Conservation (phyloP, 306 rosid species). For the Quercus aquifolioides region DNA sequence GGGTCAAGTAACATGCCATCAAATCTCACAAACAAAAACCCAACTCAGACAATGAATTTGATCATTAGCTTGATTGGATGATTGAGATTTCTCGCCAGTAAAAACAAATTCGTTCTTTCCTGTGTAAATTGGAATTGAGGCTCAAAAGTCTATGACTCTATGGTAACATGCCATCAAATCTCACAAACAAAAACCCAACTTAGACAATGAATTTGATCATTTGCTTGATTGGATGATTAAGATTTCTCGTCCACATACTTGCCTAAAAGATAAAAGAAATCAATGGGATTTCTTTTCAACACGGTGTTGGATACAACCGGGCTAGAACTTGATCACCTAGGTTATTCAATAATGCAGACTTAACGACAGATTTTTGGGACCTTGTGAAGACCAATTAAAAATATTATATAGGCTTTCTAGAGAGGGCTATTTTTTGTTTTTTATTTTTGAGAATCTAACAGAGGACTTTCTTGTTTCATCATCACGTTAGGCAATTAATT, state of each 20-base stretch:
- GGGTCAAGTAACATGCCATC: neutral
- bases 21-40: neutral
- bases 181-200: neutral
- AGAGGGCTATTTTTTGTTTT: no score
- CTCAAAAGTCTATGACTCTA: neutral
- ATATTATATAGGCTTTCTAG: no score
- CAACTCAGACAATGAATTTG: neutral
- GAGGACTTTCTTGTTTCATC: no score
- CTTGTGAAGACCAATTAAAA: neutral
- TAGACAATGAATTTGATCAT: neutral
- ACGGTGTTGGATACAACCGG: neutral
- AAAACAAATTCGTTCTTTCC: no score
- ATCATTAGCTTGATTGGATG: neutral
- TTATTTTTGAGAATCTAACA: no score
- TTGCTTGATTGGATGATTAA: neutral
- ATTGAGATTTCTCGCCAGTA: neutral
- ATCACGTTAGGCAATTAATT: no score
- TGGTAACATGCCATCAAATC: neutral
- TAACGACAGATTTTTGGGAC: neutral
- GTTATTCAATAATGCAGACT: neutral
- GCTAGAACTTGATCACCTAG: constrained; percentile 6
- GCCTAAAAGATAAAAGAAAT: no score
- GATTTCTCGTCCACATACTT: neutral
- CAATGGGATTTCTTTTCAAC: neutral
- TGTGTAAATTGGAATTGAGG: no score